Base-by-base conservation (phyloP, 2,329 filamentous ascomycete species). In the Sporothrix humicola region DNA sequence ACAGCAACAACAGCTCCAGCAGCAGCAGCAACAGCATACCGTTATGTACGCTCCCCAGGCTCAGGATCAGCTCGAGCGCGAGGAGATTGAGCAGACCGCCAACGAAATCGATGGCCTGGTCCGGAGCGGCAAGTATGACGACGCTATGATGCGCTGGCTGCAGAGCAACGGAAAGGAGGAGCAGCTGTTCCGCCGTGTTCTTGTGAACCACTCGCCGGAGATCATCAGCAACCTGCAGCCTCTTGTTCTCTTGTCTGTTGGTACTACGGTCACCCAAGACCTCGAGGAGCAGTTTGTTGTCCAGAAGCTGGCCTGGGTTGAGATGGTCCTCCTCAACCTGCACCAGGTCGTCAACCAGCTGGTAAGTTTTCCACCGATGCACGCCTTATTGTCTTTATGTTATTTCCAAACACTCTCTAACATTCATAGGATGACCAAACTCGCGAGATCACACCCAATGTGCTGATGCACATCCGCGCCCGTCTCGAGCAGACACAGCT, bases 81-180 rank as follows among this genome's bases (percentile, higher is more conserved):
- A 83, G 7, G 90, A 93, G 78, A 82, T 89, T 70, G 83, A 86
- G 56, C 83, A 85, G 69, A 82, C 85, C 70, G 85, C 91, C 26
- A 85, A 88, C 20, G 83, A 85, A 31, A 90, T 95, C 74, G 89
- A 90, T 69, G 82, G 84, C 68, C 82, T 90, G 59, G 89, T 96
- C 82, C 84, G 86, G 50, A 85, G 87, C 44, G 88, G 88, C 26
- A 86, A 88, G 50, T 86, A 87, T 73, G 90, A 92, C 78, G 86
- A 88, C 71, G 90, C 88, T 58, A 86, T 91, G 79, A 86, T 92
- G 73, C 87, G 87, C 74, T 92, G 90, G 90, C 87, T 92, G 73
- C 90, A 92, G 81, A 77, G 87, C 76, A 87, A 86, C 17, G 85
- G 87, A 48, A 79, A 79, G 66, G 87, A 90, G 79, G 86, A 90